Percentiles rank a stretch among this genome's conserved stretches.
Conservation (phyloP, 2,329 filamentous ascomycete genomes). For the Monilinia fructigena region DNA sequence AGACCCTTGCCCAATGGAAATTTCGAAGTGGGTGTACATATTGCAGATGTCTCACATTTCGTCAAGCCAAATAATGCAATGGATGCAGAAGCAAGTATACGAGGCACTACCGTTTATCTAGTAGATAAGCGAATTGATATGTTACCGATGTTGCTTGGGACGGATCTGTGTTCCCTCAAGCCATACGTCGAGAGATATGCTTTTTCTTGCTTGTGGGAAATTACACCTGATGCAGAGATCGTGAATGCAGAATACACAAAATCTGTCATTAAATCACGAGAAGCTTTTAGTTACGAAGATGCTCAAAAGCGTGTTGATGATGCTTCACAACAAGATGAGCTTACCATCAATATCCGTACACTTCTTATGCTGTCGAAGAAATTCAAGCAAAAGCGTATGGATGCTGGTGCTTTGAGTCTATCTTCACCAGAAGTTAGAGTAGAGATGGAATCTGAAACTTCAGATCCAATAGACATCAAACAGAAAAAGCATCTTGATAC, state of each 20-base stretch:
- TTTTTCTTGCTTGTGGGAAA: slow-evolving; percentile 85
- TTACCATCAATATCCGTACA: slow-evolving; percentile 85
- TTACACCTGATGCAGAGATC: slow-evolving; percentile 81
- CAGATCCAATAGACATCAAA: slow-evolving; percentile 93
- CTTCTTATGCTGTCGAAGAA: slow-evolving; percentile 88
- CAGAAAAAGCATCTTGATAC: slow-evolving; percentile 92
- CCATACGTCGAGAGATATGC: slow-evolving; percentile 95
- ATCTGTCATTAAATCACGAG: slow-evolving; percentile 93
- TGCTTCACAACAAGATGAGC: slow-evolving; percentile 77
- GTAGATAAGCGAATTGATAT: slow-evolving; percentile 99
- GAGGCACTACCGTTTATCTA: slow-evolving; percentile 94
- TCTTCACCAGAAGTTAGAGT: slow-evolving; percentile 98
- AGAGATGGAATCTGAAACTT: slow-evolving; percentile 91
- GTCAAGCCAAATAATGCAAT: slow-evolving; percentile 96
- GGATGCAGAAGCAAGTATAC: slow-evolving; percentile 90
- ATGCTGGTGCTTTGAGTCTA: slow-evolving; percentile 89
- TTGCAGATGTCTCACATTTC: slow-evolving; percentile 98
- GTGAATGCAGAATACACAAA: slow-evolving; percentile 88
- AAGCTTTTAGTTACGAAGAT: slow-evolving; percentile 97
- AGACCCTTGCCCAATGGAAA: slow-evolving; percentile 84
- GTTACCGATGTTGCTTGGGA: slow-evolving; percentile 94
- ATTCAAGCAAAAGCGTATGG: slow-evolving; percentile 91
- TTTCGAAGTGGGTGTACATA: slow-evolving; percentile 94
- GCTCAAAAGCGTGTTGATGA: slow-evolving; percentile 95
- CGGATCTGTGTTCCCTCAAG: slow-evolving; percentile 93